Conservation (phyloP, 352 stramenopile genomes). For the Globisporangium viniferum region DNA sequence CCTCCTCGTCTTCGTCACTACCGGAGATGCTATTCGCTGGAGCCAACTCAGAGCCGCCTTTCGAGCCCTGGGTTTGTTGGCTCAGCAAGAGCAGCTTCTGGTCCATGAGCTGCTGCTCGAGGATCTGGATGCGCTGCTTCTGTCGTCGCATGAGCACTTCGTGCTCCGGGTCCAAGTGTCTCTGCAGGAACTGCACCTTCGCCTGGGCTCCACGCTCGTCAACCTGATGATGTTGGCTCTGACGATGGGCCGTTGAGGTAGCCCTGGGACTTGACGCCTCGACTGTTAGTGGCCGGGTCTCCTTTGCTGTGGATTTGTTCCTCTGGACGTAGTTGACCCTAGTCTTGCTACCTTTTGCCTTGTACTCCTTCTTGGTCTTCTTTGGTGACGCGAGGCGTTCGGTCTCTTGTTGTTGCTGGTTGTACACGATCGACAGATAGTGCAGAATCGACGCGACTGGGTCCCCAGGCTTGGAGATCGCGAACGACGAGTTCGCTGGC, state of each 20-base stretch:
- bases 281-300: neutral
- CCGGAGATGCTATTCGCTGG: neutral
- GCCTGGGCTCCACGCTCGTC: slow-evolving; percentile 1
- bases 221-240: slow-evolving; percentile 2
- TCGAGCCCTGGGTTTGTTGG: slow-evolving; percentile 12
- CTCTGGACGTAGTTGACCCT: slow-evolving; percentile 6
- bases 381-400: neutral
- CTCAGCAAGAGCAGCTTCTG: slow-evolving; percentile 42
- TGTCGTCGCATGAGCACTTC: slow-evolving; percentile 36
- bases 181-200: slow-evolving; percentile 11
- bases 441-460: slow-evolving; percentile 40
- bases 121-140: slow-evolving; percentile 48
- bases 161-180: slow-evolving; percentile 7
- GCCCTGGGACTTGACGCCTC: neutral
- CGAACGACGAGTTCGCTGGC: slow-evolving; percentile 13
- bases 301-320: slow-evolving; percentile 2
- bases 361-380: slow-evolving; percentile 6
- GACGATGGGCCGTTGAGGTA: neutral
- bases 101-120: slow-evolving; percentile 68
- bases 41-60: neutral
- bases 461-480: slow-evolving; percentile 29
- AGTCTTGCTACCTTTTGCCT: neutral
- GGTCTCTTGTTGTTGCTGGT: slow-evolving; percentile 17
- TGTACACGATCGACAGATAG: slow-evolving; percentile 43
- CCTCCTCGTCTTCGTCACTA: slow-evolving; percentile 3